Percentiles rank a stretch among this genome's conserved stretches.
Conservation (phyloP, 2,329 filamentous ascomycete genomes). For the Dothistroma pini region DNA sequence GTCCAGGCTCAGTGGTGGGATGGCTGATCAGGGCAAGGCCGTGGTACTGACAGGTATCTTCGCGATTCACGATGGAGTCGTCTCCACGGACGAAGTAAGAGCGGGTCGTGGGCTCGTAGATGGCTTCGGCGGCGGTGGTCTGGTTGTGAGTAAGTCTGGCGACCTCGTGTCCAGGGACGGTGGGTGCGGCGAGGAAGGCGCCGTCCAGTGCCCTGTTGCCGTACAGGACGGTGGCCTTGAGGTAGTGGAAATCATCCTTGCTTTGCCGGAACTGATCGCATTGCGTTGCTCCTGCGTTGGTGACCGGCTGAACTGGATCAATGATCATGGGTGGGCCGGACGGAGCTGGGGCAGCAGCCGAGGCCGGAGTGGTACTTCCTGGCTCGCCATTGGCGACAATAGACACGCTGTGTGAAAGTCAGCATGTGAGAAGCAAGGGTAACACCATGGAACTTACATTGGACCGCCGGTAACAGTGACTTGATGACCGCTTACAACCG, state of each 20-base stretch:
- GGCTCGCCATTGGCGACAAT: neutral
- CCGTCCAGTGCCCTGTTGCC: neutral
- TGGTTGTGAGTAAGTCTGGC: neutral
- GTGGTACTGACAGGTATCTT: neutral
- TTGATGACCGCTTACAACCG: neutral
- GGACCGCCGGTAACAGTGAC: neutral
- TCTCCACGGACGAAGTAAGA: neutral
- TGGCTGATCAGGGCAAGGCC: neutral
- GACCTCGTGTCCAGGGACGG: neutral
- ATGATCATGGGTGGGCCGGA: neutral
- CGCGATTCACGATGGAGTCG: neutral
- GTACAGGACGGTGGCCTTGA: neutral
- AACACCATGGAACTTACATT: neutral
- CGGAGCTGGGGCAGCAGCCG: neutral
- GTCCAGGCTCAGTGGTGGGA: neutral
- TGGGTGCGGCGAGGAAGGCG: neutral
- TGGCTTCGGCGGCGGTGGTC: neutral
- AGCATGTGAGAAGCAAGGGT: neutral
- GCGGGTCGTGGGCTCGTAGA: neutral
- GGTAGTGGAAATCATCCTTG: neutral
- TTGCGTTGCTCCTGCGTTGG: neutral
- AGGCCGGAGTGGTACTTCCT: neutral
- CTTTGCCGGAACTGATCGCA: neutral
- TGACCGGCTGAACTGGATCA: neutral
- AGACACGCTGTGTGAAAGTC: neutral